These are phyloP conservation scores for Areca catechu DNA, from an alignment of 176 grass and related monocot species.

Conservation along the genomic window DNA sequence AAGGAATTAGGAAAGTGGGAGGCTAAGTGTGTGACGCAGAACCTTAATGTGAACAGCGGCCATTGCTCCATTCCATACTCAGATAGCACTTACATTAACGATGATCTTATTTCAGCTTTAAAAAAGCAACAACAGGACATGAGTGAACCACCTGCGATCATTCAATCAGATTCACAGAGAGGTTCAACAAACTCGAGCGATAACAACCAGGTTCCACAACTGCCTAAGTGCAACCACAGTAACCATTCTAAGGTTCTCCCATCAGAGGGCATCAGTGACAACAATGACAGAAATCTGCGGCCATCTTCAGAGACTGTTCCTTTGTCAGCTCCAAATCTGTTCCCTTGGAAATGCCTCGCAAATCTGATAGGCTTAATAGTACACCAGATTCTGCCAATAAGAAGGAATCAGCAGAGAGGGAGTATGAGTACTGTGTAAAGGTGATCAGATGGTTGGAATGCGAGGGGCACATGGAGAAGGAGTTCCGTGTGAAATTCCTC, in stretches of 20 bases:
- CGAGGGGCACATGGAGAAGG: conserved; percentile 63
- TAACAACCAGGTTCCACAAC: conserved; percentile 19
- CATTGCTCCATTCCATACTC: conserved; percentile 49
- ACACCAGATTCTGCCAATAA: conserved; percentile 46
- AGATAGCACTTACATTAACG: conserved; percentile 32
- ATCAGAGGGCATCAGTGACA: conserved; percentile 38
- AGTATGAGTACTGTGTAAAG: conserved; percentile 85
- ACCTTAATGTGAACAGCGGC: conserved; percentile 36
- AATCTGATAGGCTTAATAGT: conserved; percentile 33
- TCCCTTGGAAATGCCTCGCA: conserved; percentile 38
- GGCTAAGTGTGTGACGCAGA: conserved; percentile 46
- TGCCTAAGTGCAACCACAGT: conserved; percentile 19
- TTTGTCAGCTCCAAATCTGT: conserved; percentile 40
- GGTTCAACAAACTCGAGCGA: conserved; percentile 79
- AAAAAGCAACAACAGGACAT: conserved; percentile 37
- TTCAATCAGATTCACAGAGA: conserved; percentile 64
- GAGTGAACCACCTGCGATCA: conserved; percentile 22
- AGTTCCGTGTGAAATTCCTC: conserved; percentile 75
- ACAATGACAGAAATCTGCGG: conserved; percentile 39
- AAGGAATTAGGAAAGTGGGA: conserved; percentile 46
- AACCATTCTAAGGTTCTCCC: conserved; percentile 44
- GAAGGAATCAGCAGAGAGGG: conserved; percentile 44
- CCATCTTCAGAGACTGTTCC: conserved; percentile 37
- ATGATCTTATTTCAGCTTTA: conserved; percentile 23
- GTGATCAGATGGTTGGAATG: conserved; percentile 82